Evolutionary conservation across 108 stramenopile genomes (phyloP), one percentile per base, ranked within the genome.

Genomic region (Fragilariopsis cylindrus): DNA sequence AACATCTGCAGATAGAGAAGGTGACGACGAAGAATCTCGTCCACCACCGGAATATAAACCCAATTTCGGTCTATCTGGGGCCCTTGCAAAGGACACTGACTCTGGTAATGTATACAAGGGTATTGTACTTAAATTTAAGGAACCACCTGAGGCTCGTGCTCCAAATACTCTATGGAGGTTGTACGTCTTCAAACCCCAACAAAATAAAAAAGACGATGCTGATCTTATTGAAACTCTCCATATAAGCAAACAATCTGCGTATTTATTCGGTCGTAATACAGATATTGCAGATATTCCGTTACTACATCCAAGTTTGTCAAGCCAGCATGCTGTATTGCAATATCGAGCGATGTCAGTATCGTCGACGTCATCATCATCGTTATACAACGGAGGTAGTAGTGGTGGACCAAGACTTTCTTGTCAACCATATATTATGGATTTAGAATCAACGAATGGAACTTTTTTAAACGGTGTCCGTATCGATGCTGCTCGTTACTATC

Each of bases 271-370:
- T 16, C 79, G 98, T 4, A 94, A 98, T 48, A 69, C 64, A 18
- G 86, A 87, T 4, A 93, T 99, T 40, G 88, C 91, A 0, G 99
- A 99, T 71, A 87, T 99, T 65, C 85, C 76, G 30, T 76, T 96
- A 41, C 75, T 79, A 43, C 97, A 99, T 87, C 87, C 91, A 3
- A 87, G 86, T 45, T 81, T 94, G 72, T 93, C 91, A 5, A 83
- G 84, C 43, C 99, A 99, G 82, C 99, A 99, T 77, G 96, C 96
- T n/a, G 98, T 98, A 3, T 60, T 99, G 40, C 99, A 99, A 78
- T 98, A 91, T 86, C 89, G 99, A 2, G 86, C 89, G 12, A 46
- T 91, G 45, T 82, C 76, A 13, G 43, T 56, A 6, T 70, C 58
- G 49, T 21, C 60, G 39, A 1, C 41, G 4, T 12, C 4, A 21